These are phyloP conservation scores for Phragmites australis DNA, from an alignment of 176 grass and related monocot genomes.

Conservation along the genomic window DNA sequence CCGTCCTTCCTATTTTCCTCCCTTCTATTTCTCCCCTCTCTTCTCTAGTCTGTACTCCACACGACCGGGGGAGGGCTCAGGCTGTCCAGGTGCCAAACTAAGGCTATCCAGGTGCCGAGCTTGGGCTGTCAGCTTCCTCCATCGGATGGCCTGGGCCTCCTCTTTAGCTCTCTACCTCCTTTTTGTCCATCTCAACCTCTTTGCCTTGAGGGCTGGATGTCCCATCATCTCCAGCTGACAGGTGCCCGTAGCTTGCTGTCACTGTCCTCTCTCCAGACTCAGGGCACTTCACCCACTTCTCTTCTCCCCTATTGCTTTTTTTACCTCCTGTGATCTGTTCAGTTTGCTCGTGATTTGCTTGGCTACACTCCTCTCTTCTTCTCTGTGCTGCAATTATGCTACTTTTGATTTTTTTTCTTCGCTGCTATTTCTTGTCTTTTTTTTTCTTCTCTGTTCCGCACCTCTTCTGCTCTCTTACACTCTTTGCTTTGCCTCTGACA, in stretches of 20 bases:
- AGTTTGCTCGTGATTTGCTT: background rate
- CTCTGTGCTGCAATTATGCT: background rate
- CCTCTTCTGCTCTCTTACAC: background rate
- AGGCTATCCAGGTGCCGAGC: background rate
- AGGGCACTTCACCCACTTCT: background rate
- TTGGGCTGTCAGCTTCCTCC: background rate
- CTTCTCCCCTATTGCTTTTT: background rate
- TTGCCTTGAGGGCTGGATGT: background rate
- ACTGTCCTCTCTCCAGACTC: background rate
- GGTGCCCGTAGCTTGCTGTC: background rate
- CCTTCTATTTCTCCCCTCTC: background rate
- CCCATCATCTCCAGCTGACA: background rate
- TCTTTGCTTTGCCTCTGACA: background rate
- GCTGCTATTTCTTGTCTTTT: background rate
- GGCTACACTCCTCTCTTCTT: background rate
- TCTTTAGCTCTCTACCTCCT: background rate
- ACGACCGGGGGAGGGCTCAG: background rate
- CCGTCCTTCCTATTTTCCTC: background rate
- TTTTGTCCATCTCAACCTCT: background rate
- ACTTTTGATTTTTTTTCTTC: background rate
- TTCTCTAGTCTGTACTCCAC: background rate
- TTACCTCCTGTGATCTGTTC: background rate
- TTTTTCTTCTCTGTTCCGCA: background rate
- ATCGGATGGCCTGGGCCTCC: background rate
- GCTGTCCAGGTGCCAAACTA: background rate